Conservation (phyloP, 306 rosid species). For the Dicorynia guianensis region DNA sequence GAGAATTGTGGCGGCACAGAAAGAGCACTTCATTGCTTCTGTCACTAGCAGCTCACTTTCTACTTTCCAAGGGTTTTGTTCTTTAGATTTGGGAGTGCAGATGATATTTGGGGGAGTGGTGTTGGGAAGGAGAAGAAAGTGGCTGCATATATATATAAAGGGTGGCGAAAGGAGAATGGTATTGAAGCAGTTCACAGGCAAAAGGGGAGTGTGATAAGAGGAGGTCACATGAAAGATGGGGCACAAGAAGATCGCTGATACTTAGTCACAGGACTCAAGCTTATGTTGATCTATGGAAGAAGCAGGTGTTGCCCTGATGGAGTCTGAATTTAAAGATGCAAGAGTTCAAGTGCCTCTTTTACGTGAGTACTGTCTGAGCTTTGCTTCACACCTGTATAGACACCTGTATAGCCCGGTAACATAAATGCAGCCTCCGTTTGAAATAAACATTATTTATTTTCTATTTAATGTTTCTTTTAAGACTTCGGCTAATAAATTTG, state of each 20-base stretch:
- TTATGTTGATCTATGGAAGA: slow-evolving; percentile 47
- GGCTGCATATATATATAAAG: slow-evolving; percentile 37
- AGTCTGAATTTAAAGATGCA: not conserved
- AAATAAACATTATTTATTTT: too few species aligned
- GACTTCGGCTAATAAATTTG: slow-evolving; percentile 52
- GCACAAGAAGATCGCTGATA: slow-evolving; percentile 12
- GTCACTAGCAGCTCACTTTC: not conserved
- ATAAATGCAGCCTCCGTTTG: slow-evolving; percentile 46
- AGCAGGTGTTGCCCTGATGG: slow-evolving; percentile 1
- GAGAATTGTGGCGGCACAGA: slow-evolving; percentile 28
- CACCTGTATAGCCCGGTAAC: slow-evolving; percentile 26
- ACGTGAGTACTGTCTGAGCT: slow-evolving; percentile 59
- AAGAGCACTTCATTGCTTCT: slow-evolving; percentile 46
- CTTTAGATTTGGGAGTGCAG: not conserved
- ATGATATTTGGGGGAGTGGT: not conserved
- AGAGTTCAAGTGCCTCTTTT: slow-evolving; percentile 46
- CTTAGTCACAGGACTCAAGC: slow-evolving; percentile 64
- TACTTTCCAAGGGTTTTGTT: slow-evolving; percentile 8
- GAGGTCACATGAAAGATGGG: slow-evolving; percentile 71
- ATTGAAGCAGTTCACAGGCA: slow-evolving; percentile 84
- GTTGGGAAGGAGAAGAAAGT: slow-evolving; percentile 1
- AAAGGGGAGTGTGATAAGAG: slow-evolving; percentile 38
- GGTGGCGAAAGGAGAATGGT: not conserved
- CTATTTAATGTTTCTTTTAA: slow-evolving; percentile 38
- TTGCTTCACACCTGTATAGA: not conserved